Evolutionary conservation across 1,139 yeast species (phyloP).

Genomic region (Candida tunisiensis): DNA sequence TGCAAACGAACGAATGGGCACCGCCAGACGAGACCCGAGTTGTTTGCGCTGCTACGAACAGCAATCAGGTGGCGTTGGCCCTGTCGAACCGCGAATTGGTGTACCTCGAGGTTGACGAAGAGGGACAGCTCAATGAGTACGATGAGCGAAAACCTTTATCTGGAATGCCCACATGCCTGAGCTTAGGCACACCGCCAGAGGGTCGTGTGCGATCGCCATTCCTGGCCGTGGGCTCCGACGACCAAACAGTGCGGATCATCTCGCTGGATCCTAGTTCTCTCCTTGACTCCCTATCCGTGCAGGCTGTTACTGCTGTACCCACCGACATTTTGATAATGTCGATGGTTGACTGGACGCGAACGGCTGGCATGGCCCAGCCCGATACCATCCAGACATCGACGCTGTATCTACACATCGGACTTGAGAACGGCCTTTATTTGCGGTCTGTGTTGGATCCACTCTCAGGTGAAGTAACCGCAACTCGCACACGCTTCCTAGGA

Average conservation of each 20-base stretch:
- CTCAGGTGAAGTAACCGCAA: conserved; percentile 50
- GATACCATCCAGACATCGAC: too few species aligned
- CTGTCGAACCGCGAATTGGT: conserved; percentile 60
- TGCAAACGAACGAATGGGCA: conserved; percentile 58
- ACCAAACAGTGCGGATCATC: conserved; percentile 51
- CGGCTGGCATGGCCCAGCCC: conserved; percentile 11
- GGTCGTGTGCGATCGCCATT: conserved; percentile 36
- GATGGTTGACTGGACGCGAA: too few species aligned
- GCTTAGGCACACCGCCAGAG: conserved; percentile 35
- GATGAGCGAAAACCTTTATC: conserved; percentile 43
- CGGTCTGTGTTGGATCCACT: conserved; percentile 38
- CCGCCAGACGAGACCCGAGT: conserved; percentile 71
- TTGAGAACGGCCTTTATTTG: conserved; percentile 68
- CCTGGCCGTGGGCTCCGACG: conserved; percentile 56
- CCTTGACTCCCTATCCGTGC: conserved; percentile 46
- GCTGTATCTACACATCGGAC: conserved; percentile 54
- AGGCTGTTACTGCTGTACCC: conserved; percentile 48
- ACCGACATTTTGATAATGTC: conserved; percentile 30
- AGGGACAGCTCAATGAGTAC: conserved; percentile 54
- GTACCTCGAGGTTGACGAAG: conserved; percentile 64
- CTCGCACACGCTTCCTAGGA: conserved; percentile 63
- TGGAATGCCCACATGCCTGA: conserved; percentile 32
- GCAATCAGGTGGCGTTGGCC: conserved; percentile 51
- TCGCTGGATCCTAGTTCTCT: conserved; percentile 50
- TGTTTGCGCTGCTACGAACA: conserved; percentile 41